Conservation (phyloP, 2,329 filamentous ascomycete species). For the Blumeriella jaapii region DNA sequence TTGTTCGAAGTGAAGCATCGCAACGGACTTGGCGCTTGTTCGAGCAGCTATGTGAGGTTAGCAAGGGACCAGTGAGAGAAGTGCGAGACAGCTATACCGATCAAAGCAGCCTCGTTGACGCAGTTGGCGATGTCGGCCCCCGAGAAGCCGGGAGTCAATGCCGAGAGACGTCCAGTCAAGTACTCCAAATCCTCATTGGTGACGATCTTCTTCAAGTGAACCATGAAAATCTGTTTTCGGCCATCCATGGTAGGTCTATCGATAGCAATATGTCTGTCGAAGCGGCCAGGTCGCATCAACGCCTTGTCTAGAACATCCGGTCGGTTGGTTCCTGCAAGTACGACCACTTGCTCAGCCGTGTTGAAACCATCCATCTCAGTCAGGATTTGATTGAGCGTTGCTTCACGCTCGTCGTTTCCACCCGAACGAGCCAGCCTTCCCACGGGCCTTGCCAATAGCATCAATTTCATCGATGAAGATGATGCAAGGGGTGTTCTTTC, state of each 20-base stretch:
- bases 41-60: constrained; percentile 60
- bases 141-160: constrained; percentile 90
- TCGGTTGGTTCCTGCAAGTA: constrained; percentile 92
- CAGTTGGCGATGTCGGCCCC: constrained; percentile 98
- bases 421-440: constrained; percentile 70
- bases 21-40: constrained; percentile 65
- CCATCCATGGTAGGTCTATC: constrained; percentile 95
- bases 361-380: constrained; percentile 99
- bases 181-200: constrained; percentile 84
- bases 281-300: constrained; percentile 90
- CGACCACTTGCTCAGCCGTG: constrained; percentile 89
- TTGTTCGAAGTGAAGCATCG: constrained; percentile 88
- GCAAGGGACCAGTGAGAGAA: constrained; percentile 14
- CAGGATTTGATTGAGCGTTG: constrained; percentile 93
- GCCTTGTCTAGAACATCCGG: constrained; percentile 92
- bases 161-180: constrained; percentile 77
- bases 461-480: constrained; percentile 99
- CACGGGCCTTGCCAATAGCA: constrained; percentile 83
- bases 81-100: constrained; percentile 52
- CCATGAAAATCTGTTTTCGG: constrained; percentile 88
- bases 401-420: constrained; percentile 94
- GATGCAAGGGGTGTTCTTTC: constrained; percentile 95
- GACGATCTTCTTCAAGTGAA: constrained; percentile 89
- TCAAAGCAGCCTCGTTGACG: constrained; percentile 92
- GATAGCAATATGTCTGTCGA: constrained; percentile 92